phyloP scores from a whole-genome alignment of 2,329 filamentous ascomycete species.

The Clarireedia monteithiana region DNA sequence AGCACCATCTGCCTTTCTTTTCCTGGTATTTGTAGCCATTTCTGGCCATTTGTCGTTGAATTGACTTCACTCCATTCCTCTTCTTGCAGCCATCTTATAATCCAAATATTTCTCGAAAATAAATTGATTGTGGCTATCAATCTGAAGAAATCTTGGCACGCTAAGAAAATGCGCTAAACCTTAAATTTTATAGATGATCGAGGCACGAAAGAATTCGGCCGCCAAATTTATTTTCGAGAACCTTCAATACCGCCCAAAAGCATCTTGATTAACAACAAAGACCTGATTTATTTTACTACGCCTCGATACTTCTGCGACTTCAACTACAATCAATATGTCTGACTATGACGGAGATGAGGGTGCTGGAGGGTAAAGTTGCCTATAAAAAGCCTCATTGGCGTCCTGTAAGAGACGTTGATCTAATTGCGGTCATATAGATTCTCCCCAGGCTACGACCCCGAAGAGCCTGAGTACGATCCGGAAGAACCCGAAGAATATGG shows the following conservation, averaged over 20 bases:
- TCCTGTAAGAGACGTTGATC: neutral
- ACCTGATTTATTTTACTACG: neutral
- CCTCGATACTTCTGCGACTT: neutral
- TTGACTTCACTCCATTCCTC: neutral
- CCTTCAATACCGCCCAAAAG: slow-evolving; percentile 3
- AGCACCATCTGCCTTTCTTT: slow-evolving; percentile 17
- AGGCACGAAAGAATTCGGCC: slow-evolving; percentile 4
- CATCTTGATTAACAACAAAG: slow-evolving; percentile 1
- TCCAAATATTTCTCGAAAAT: slow-evolving; percentile 10
- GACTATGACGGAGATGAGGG: slow-evolving; percentile 44
- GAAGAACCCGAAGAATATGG: slow-evolving; percentile 40
- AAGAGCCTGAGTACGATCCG: slow-evolving; percentile 47
- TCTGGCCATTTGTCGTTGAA: neutral
- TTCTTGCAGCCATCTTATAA: neutral
- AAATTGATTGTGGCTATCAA: slow-evolving; percentile 10
- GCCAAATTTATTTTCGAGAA: slow-evolving; percentile 19
- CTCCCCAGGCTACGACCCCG: slow-evolving; percentile 46
- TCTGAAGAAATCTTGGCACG: slow-evolving; percentile 16
- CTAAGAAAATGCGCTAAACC: slow-evolving; percentile 10
- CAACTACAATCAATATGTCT: slow-evolving; percentile 46
- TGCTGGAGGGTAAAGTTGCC: slow-evolving; percentile 10
- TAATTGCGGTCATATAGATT: neutral
- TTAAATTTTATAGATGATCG: slow-evolving; percentile 5
- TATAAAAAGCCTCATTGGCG: neutral
- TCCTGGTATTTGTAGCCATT: slow-evolving; percentile 21